These are phyloP conservation scores for Wickerhamiella qilinensis DNA, from an alignment of 805 yeast genomes.

Conservation along the genomic window DNA sequence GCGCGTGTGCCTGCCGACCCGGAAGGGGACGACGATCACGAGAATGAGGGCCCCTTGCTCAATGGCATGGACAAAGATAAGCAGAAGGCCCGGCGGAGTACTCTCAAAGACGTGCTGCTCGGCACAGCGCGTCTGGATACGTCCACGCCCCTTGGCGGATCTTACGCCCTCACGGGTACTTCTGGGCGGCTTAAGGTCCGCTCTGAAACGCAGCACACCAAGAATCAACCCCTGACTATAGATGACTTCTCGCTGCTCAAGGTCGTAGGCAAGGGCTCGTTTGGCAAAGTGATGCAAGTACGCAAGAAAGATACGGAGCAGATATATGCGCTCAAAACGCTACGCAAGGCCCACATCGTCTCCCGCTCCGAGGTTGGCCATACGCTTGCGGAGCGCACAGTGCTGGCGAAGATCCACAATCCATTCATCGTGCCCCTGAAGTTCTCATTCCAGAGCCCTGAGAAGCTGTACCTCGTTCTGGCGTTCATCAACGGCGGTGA, in stretches of 20 bases:
- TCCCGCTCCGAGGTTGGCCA: slow-evolving; percentile 91
- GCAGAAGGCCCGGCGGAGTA: not conserved
- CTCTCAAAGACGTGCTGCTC: slow-evolving; percentile 41
- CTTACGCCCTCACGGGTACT: not conserved
- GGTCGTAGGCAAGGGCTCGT: slow-evolving; percentile 95
- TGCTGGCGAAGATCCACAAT: slow-evolving; percentile 76
- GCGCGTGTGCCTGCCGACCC: slow-evolving; percentile 36
- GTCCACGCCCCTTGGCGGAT: not conserved
- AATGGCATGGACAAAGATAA: not conserved
- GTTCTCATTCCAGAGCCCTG: slow-evolving; percentile 95
- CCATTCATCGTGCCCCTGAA: slow-evolving; percentile 95
- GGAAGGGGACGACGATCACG: slow-evolving; percentile 15
- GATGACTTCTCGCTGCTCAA: slow-evolving; percentile 87
- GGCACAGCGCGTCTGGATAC: slow-evolving; percentile 26
- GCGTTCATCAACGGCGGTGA: slow-evolving; percentile 97
- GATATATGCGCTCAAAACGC: slow-evolving; percentile 85
- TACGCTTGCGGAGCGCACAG: slow-evolving; percentile 92
- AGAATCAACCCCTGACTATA: slow-evolving; percentile 47
- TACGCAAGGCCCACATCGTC: slow-evolving; percentile 86
- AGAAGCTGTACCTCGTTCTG: slow-evolving; percentile 74
- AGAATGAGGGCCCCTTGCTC: slow-evolving; percentile 4
- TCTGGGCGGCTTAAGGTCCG: slow-evolving; percentile 12
- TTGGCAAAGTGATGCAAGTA: slow-evolving; percentile 98
- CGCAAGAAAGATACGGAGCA: slow-evolving; percentile 89
- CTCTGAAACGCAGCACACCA: slow-evolving; percentile 15